Evolutionary conservation across 2,329 filamentous ascomycete genomes (phyloP).

Genomic region (Ascomycota sp.): DNA sequence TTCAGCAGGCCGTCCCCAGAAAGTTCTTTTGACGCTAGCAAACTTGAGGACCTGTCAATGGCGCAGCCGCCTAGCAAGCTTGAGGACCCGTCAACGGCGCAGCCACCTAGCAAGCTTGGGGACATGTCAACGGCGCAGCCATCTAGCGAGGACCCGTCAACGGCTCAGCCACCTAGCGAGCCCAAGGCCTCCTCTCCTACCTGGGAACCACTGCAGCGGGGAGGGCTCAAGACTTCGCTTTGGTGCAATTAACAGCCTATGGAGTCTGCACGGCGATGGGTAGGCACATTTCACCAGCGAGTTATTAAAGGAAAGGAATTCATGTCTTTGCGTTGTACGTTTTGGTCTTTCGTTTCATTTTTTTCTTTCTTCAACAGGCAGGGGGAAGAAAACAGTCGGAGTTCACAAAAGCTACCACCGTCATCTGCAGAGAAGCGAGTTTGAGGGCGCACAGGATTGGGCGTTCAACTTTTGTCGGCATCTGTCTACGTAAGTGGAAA

Average conservation of each 20-base stretch:
- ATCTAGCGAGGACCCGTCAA: neutral
- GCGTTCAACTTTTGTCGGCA: conserved; percentile 15
- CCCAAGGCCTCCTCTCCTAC: neutral
- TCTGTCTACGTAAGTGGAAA: conserved; percentile 21
- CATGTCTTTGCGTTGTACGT: no score
- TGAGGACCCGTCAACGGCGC: neutral
- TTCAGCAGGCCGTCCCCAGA: neutral
- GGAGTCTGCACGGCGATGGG: neutral
- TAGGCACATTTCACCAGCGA: no score
- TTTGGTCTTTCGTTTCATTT: no score
- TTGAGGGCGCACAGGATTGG: neutral
- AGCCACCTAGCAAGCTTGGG: neutral
- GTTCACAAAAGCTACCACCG: no score
- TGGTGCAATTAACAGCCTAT: neutral
- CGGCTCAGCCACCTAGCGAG: neutral
- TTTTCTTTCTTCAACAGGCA: no score
- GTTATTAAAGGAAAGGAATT: no score
- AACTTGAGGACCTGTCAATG: neutral
- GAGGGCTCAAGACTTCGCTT: neutral
- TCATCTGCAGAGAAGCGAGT: neutral
- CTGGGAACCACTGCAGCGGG: neutral
- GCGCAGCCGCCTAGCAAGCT: neutral
- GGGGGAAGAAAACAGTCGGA: neutral
- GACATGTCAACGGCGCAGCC: neutral
- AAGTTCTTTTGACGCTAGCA: neutral